Evolutionary conservation across 2,329 filamentous ascomycete species (phyloP).

Genomic region (Cryphonectria radicalis): DNA sequence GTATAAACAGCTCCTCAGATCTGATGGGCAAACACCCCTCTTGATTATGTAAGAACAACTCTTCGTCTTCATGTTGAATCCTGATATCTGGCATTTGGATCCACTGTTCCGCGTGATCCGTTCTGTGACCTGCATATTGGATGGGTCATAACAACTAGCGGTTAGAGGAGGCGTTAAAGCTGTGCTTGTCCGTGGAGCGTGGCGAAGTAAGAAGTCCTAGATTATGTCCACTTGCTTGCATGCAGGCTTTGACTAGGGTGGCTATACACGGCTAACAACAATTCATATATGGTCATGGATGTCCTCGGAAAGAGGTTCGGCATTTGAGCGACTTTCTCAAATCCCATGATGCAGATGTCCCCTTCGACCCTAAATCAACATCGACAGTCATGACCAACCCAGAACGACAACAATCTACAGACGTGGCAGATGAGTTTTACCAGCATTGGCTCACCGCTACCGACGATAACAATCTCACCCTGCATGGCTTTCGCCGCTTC

Average conservation of each 20-base stretch:
- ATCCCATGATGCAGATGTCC: neutral
- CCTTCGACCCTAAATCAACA: neutral
- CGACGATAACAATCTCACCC: conserved; percentile 35
- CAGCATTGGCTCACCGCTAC: conserved; percentile 34
- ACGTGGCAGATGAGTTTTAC: conserved; percentile 34
- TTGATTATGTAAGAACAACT: no score
- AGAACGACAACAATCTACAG: no score
- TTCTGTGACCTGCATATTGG: no score
- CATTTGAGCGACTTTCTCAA: neutral
- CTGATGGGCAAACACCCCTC: no score
- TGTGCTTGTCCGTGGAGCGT: neutral
- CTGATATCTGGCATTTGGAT: no score
- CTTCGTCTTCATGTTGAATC: no score
- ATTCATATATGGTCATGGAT: neutral
- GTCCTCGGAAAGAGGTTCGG: neutral
- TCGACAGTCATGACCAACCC: neutral
- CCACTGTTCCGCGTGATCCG: no score
- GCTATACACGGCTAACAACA: neutral
- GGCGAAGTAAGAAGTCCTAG: no score
- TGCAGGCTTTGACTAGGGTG: neutral
- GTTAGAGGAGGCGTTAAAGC: neutral
- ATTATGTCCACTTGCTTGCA: neutral
- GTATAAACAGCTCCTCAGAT: no score
- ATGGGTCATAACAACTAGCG: no score
- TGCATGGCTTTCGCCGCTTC: conserved; percentile 38